Evolutionary conservation across 2,329 filamentous ascomycete species (phyloP).

Genomic region (Alternaria ethzedia): DNA sequence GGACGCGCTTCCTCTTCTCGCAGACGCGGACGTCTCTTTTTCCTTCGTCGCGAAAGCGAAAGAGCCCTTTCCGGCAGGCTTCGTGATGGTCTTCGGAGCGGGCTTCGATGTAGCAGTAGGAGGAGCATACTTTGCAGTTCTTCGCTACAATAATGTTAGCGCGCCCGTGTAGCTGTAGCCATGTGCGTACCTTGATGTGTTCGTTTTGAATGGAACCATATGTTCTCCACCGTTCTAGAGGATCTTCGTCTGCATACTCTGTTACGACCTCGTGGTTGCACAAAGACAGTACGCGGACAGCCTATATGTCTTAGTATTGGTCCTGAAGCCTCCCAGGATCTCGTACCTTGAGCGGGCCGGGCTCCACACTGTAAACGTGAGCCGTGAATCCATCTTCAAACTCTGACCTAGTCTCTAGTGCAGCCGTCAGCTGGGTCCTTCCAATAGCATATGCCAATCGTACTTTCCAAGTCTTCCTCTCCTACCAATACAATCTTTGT

Average conservation of each 20-base stretch:
- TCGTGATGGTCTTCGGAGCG: constrained; percentile 15
- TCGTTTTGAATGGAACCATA: constrained; percentile 80
- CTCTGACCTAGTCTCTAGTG: constrained; percentile 66
- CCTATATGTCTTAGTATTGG: constrained; percentile 56
- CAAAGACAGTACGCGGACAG: constrained; percentile 73
- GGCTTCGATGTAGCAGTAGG: constrained; percentile 39
- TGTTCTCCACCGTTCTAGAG: constrained; percentile 62
- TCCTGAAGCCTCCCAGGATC: not conserved
- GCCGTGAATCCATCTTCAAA: constrained; percentile 79
- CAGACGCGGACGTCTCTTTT: constrained; percentile 24
- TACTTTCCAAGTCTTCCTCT: constrained; percentile 76
- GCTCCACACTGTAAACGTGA: constrained; percentile 85
- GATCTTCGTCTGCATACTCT: constrained; percentile 64
- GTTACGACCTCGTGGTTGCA: constrained; percentile 68
- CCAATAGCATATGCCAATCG: constrained; percentile 14
- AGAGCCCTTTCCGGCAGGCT: constrained; percentile 24
- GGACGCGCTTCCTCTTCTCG: constrained; percentile 28
- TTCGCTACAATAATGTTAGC: constrained; percentile 48
- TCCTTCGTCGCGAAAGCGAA: constrained; percentile 25
- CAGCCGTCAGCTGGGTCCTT: constrained; percentile 15
- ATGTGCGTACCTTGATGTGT: constrained; percentile 61
- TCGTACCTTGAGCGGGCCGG: constrained; percentile 69
- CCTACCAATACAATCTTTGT: constrained; percentile 70
- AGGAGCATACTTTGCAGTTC: constrained; percentile 47
- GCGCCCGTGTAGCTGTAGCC: not conserved